Evolutionary conservation across 148 eudicot species (phyloP).

Genomic region (Gaultheria prostrata): DNA sequence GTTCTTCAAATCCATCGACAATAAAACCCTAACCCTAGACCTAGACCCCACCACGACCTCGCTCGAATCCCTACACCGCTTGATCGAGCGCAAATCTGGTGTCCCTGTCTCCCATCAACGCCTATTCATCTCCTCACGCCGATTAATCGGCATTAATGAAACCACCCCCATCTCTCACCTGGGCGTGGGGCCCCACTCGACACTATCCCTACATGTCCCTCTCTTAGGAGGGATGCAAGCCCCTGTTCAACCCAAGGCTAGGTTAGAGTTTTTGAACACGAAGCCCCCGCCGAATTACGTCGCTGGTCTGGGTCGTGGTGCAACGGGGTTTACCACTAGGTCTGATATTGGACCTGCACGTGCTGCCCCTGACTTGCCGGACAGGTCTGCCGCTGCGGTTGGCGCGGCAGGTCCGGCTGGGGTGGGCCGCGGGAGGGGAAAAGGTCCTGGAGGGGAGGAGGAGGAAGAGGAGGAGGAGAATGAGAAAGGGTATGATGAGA

Average conservation of each 20-base stretch:
- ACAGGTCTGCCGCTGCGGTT: slow-evolving; percentile 51
- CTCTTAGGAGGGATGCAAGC: slow-evolving; percentile 78
- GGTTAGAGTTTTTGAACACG: slow-evolving; percentile 65
- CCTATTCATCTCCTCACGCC: slow-evolving; percentile 45
- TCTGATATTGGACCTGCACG: slow-evolving; percentile 97
- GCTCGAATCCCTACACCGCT: slow-evolving; percentile 34
- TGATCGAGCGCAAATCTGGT: slow-evolving; percentile 33
- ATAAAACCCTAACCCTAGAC: slow-evolving; percentile 52
- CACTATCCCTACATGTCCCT: slow-evolving; percentile 45
- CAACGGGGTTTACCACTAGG: slow-evolving; percentile 94
- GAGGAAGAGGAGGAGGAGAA: slow-evolving; percentile 69
- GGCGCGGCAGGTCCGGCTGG: slow-evolving; percentile 50
- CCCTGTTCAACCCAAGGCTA: slow-evolving; percentile 53
- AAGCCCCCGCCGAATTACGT: slow-evolving; percentile 87
- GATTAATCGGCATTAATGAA: slow-evolving; percentile 29
- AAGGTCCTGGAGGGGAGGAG: slow-evolving; percentile 57
- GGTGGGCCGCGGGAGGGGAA: slow-evolving; percentile 61
- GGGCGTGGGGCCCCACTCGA: slow-evolving; percentile 46
- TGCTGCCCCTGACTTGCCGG: slow-evolving; percentile 85
- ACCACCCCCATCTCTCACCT: slow-evolving; percentile 31
- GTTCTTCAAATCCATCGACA: slow-evolving; percentile 39
- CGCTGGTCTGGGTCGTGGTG: slow-evolving; percentile 96
- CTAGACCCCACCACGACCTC: slow-evolving; percentile 56
- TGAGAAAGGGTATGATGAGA: slow-evolving; percentile 89
- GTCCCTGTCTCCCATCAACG: slow-evolving; percentile 49